These are phyloP conservation scores for Podosphaera leucotricha DNA, from an alignment of 2,329 filamentous ascomycete genomes.

Conservation along the genomic window DNA sequence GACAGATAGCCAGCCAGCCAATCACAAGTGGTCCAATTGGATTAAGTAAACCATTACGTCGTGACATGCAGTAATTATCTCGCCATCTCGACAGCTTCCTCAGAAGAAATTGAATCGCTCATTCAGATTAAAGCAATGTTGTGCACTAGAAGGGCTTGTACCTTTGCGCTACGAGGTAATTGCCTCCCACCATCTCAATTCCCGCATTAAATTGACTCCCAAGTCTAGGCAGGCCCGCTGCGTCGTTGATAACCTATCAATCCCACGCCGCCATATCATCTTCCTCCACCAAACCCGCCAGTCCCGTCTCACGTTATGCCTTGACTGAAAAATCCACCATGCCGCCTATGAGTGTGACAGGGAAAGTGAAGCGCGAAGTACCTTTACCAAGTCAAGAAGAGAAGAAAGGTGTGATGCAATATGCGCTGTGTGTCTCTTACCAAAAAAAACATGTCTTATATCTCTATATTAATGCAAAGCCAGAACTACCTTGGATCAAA, in stretches of 20 bases:
- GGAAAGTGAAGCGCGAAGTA: constrained; percentile 40
- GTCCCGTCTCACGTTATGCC: constrained; percentile 28
- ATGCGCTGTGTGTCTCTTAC: constrained; percentile 46
- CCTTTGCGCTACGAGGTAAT: constrained; percentile 21
- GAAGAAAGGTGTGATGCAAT: constrained; percentile 63
- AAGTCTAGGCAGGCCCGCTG: constrained; percentile 38
- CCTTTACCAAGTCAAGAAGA: constrained; percentile 54
- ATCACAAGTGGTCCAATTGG: too few relatives aligned
- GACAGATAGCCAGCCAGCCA: too few relatives aligned
- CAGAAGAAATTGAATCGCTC: too few relatives aligned
- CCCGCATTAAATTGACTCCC: constrained; percentile 10
- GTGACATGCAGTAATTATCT: too few relatives aligned
- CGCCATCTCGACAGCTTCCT: too few relatives aligned
- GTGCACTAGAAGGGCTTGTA: constrained; percentile 19
- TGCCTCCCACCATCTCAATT: background rate
- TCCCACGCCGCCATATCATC: constrained; percentile 40
- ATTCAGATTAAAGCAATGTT: constrained; percentile 17
- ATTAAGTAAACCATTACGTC: too few relatives aligned
- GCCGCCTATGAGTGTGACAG: constrained; percentile 24
- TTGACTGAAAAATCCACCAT: constrained; percentile 29
- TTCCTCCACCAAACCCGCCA: constrained; percentile 39
- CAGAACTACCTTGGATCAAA: constrained; percentile 54
- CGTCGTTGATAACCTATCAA: constrained; percentile 38
- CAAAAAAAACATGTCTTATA: background rate
- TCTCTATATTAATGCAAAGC: background rate